These are phyloP conservation scores for Hortiboletus campestris DNA, from an alignment of 768 basidiomycete genomes.

Conservation along the genomic window DNA sequence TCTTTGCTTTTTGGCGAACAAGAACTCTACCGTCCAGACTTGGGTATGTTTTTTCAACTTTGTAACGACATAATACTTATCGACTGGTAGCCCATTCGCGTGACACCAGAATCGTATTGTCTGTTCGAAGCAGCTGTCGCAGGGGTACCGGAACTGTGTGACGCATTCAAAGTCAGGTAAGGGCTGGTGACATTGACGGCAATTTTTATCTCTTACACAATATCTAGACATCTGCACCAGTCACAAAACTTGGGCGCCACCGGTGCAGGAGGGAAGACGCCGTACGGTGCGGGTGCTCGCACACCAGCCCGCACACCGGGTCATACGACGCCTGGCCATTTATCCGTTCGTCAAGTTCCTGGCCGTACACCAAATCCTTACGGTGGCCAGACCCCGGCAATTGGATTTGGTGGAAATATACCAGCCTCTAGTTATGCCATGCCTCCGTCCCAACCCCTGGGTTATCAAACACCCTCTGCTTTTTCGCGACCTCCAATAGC, in stretches of 20 bases:
- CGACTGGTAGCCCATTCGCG: slow-evolving; percentile 68
- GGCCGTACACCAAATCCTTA: slow-evolving; percentile 83
- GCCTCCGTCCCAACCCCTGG: slow-evolving; percentile 34
- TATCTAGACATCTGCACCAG: slow-evolving; percentile 68
- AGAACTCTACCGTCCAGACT: slow-evolving; percentile 82
- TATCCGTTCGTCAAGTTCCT: slow-evolving; percentile 66
- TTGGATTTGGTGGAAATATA: slow-evolving; percentile 28
- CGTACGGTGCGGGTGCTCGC: slow-evolving; percentile 70
- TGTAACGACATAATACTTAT: not conserved
- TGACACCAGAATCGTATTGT: slow-evolving; percentile 85
- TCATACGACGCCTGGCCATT: slow-evolving; percentile 76
- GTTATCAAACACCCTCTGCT: slow-evolving; percentile 41
- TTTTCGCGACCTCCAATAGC: slow-evolving; percentile 40
- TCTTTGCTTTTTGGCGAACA: slow-evolving; percentile 90
- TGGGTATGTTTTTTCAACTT: slow-evolving; percentile 56
- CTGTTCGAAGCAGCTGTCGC: slow-evolving; percentile 88
- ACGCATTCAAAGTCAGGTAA: slow-evolving; percentile 92
- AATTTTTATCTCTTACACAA: slow-evolving; percentile 6
- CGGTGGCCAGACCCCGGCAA: slow-evolving; percentile 40
- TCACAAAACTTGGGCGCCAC: slow-evolving; percentile 60
- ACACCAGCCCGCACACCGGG: slow-evolving; percentile 76
- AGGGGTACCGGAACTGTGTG: slow-evolving; percentile 90
- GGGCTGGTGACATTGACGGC: slow-evolving; percentile 9
- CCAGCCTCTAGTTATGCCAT: slow-evolving; percentile 30
- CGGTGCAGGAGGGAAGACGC: slow-evolving; percentile 69